Evolutionary conservation across 108 stramenopile species (phyloP).

Genomic region (Thalassiosira profunda): DNA sequence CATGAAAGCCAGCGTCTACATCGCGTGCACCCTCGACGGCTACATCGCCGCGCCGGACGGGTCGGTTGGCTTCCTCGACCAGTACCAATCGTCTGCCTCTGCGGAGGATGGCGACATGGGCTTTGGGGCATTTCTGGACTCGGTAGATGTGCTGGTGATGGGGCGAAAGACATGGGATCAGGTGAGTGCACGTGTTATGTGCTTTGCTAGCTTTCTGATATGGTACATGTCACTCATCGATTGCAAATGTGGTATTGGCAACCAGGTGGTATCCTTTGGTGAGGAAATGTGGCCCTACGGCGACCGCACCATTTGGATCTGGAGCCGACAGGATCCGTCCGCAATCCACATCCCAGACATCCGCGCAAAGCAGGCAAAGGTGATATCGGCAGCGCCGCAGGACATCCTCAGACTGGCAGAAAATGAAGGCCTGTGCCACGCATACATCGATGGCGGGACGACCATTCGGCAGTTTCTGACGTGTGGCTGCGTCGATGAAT

Average conservation of each 20-base stretch:
- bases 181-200: no score
- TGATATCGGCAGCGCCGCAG: slow-evolving; percentile 4
- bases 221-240: neutral
- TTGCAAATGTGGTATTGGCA: no score
- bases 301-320: slow-evolving; percentile 36
- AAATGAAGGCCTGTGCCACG: slow-evolving; percentile 35
- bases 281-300: slow-evolving; percentile 55
- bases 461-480: slow-evolving; percentile 51
- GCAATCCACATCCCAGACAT: slow-evolving; percentile 32
- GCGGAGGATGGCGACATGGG: slow-evolving; percentile 49
- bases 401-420: slow-evolving; percentile 31
- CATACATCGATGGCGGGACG: slow-evolving; percentile 50
- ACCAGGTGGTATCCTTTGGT: slow-evolving; percentile 55
- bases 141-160: slow-evolving; percentile 58
- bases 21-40: slow-evolving; percentile 57
- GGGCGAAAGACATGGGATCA: slow-evolving; percentile 65
- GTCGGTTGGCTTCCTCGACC: slow-evolving; percentile 43
- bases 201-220: neutral
- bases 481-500: slow-evolving; percentile 32
- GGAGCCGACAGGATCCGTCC: slow-evolving; percentile 32
- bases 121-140: slow-evolving; percentile 47
- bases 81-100: slow-evolving; percentile 24
- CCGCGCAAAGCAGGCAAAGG: slow-evolving; percentile 13
- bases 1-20: slow-evolving; percentile 49
- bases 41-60: slow-evolving; percentile 52